Percentiles rank a stretch among this genome's conserved stretches.
Evolutionary conservation across 306 rosid species (phyloP).

Genomic region (Cucurbita ficifolia): DNA sequence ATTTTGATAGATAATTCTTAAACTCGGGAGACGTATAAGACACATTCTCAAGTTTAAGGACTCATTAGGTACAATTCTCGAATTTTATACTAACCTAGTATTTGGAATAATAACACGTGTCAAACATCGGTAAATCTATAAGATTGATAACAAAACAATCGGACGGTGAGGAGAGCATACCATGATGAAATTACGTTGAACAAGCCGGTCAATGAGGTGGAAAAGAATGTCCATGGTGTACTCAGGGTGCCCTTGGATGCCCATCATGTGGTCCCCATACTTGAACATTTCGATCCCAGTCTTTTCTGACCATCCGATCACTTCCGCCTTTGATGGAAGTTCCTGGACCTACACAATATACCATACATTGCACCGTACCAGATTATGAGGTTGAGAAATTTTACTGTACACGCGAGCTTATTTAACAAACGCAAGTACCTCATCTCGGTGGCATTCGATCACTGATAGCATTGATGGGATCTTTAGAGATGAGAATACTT

Average conservation of each 20-base stretch:
- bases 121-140: neutral
- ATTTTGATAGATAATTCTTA: no score
- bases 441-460: conserved; percentile 66
- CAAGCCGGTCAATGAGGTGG: conserved; percentile 56
- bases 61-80: no score
- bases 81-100: neutral
- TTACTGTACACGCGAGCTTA: neutral
- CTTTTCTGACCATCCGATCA: conserved; percentile 73
- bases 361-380: neutral
- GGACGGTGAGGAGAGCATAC: conserved; percentile 13
- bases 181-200: conserved; percentile 24
- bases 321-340: conserved; percentile 60
- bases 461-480: conserved; percentile 46
- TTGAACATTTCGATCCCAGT: conserved; percentile 63
- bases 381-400: neutral
- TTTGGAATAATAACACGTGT: neutral
- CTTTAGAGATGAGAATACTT: conserved; percentile 28
- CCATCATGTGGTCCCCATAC: conserved; percentile 62
- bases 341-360: conserved; percentile 31
- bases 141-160: neutral
- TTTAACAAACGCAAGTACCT: conserved; percentile 26
- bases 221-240: conserved; percentile 57
- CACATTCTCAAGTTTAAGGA: no score
- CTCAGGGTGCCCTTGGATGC: conserved; percentile 98
- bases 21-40: no score